Evolutionary conservation across 805 yeast genomes (phyloP), one percentile per base, ranked within the genome.

Genomic region (Candida boidinii): DNA sequence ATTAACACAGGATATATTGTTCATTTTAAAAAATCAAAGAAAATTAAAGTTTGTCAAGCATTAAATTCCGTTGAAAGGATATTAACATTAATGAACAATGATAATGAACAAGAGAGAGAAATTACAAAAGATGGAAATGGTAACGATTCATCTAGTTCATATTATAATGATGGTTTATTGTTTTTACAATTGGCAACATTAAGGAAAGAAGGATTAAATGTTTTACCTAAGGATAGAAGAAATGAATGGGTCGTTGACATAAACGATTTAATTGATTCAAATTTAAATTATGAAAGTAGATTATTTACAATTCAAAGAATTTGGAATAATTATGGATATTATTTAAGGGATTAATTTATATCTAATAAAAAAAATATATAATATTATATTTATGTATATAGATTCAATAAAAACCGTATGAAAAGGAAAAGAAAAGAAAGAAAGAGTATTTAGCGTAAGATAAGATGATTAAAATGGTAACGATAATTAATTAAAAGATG

Each of bases 161-260:
- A 62, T 37, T 54, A 56, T 20, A 59, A 59, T 26, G 71, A 69
- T 31, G 94, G 94, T 2, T 53, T 74, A 41, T 51, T 85, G 25
- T 64, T 78, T n/a, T 62, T 86, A 33, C 90, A 85, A 45, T 64
- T 76, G 4, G 66, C 75, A 23, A 68, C 73, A 26, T 59, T 85
- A 41, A 68, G 76, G 31, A 53, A 60, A 17, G 52, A 66, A 21
- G 79, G 83, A 1, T 49, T 53, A 13, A 42, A 47, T 3, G 38
- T 79, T 2, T 48, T 83, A 1, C 87, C 90, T 1, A 51, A 49
- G 17, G 53, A 52, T 21, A 56, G 76, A 31, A 56, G 54, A 31
- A 41, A 47, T 6, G 82, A 77, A 35, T 81, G 86, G 79, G 41
- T 60, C 16, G 60, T 70, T 29, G 94, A 84, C 51, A 54, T 80